Evolutionary conservation across 805 yeast species (phyloP), one percentile per base, ranked within the genome.

Genomic region (Yarrowia porcina): DNA sequence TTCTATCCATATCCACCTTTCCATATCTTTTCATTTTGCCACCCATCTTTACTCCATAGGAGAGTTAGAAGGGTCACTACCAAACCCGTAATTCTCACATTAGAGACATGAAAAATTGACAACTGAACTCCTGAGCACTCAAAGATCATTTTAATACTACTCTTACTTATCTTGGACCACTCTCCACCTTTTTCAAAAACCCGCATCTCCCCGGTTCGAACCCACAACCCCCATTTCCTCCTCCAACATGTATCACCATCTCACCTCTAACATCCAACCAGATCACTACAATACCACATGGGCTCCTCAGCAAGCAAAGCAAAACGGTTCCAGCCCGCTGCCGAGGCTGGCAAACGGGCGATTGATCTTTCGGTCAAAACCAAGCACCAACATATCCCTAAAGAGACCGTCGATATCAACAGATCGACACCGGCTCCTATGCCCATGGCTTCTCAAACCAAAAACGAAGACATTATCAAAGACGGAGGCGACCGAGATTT

Each of bases 261-360:
- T 25, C 28, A 25, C 4, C 28, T 25, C 28, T n/a, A n/a, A n/a
- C n/a, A 39, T 15, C 57, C 23, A 21, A 35, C 20, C 59, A n/a
- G 20, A 47, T n/a, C 30, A 7, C n/a, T 17, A 7, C 9, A 36
- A 15, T 21, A n/a, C 15, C 35, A 17, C 27, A 56, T 56, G 61
- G 61, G 61, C 21, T 18, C 47, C 3, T 39, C 61, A 3, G 61
- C 49, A 15, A 56, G 61, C 23, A 56, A 56, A 30, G 61, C 49
- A 10, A 39, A 41, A 39, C 35, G 49, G 17, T 41, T 56, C 30
- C 49, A 56, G 47, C 49, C 61, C 21, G 61, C 49, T 0, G 49
- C 23, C 12, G 49, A 41, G 18, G 35, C 36, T 27, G 57, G 57
- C 30, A 49, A 49, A 33, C 28, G 20, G 9, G 49, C 61, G n/a